Base-by-base conservation (phyloP, 441 rosid genomes). In the Theobroma grandiflorum region DNA sequence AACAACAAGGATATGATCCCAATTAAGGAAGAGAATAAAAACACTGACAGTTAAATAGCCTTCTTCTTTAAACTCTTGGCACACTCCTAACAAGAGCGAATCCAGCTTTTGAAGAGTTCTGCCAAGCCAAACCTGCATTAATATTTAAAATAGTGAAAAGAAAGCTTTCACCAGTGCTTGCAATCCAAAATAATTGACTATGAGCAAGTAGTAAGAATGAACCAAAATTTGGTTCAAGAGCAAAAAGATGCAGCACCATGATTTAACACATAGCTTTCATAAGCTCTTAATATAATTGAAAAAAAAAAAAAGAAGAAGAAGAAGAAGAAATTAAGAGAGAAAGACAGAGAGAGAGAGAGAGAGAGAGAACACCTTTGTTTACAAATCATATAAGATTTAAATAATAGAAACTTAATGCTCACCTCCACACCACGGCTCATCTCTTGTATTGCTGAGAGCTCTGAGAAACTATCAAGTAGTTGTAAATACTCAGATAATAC, bases 351-450 rank as follows among this genome's bases (percentile, higher is more conserved):
- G 37, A 22, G 35, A 68, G 65, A 38, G 52, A 35, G 37, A 74
- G 57, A 57, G 37, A 22, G 35, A 68, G 65, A 38, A 58, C 59
- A 52, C 22, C 26, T 66, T 49, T 7, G 35, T 58, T 37, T 74
- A 64, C 61, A 33, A 55, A 70, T 33, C 50, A 58, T 37, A 78
- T 47, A 43, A 22, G 82, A 45, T 77, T 59, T 71, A 64, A 33
- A 2, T 75, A 7, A 65, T 37, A 38, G 45, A 81, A 68, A 77
- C 61, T 53, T 37, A 66, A 78, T 74, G 84, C 80, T 82, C 86
- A 97, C 99, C 99, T 97, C 99, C 84, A 94, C 98, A 74, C 97
- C 99, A 80, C 88, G 95, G 84, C 97, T 89, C 99, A 97, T 95
- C 93, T 94, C 98, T 82, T 95, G 98, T 82, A 91, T 85, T 64